phyloP scores from a whole-genome alignment of 345 rosid species.

The Pelargonium nanum region DNA sequence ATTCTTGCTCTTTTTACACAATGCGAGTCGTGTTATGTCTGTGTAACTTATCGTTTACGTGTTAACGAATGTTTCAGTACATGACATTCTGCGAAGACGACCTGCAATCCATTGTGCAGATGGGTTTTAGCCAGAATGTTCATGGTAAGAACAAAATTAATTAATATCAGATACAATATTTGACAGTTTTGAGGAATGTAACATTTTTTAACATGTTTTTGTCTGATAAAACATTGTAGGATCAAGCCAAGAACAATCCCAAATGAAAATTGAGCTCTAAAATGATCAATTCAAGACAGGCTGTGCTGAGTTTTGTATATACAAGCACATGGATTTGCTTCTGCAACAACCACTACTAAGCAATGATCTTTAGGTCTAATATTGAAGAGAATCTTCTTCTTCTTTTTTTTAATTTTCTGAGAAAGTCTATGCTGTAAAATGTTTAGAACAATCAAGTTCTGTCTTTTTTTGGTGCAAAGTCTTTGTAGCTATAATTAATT shows the following conservation, averaged over 20 bases:
- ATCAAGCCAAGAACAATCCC: constrained; percentile 42
- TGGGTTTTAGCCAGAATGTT: constrained; percentile 52
- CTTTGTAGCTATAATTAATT: constrained; percentile 15
- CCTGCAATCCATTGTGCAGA: constrained; percentile 60
- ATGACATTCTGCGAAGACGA: constrained; percentile 57
- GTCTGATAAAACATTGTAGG: neutral
- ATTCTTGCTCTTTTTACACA: neutral
- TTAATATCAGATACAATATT: too few relatives aligned
- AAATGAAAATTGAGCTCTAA: constrained; percentile 52
- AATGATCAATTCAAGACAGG: constrained; percentile 7
- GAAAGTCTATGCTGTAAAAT: constrained; percentile 12
- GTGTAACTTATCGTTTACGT: constrained; percentile 4
- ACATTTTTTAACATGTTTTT: constrained; percentile 17
- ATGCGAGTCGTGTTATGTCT: neutral
- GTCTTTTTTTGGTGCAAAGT: constrained; percentile 14
- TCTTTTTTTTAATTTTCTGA: constrained; percentile 6
- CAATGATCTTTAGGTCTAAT: constrained; percentile 14
- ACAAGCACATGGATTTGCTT: constrained; percentile 19
- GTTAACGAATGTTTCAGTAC: too few relatives aligned
- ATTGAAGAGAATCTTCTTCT: constrained; percentile 12
- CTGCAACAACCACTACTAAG: constrained; percentile 5
- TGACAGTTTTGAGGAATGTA: constrained; percentile 21
- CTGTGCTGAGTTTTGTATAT: constrained; percentile 11
- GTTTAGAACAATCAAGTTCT: neutral
- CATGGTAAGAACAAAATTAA: constrained; percentile 22